phyloP scores from a whole-genome alignment of 2,329 filamentous ascomycete genomes.

The Pseudocercospora ulei region DNA sequence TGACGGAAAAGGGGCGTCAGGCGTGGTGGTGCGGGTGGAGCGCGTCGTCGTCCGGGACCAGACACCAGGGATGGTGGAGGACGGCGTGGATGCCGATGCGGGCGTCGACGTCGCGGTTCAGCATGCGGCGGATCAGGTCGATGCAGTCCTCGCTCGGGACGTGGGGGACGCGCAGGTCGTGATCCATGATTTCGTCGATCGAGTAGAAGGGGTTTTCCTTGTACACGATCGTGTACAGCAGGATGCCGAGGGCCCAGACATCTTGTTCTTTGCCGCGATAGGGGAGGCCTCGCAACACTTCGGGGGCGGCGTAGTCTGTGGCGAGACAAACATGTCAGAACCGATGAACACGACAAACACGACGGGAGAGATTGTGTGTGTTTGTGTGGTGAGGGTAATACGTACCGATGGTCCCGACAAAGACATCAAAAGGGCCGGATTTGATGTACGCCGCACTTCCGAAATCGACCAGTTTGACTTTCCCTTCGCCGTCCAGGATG shows the following conservation, averaged over 20 bases:
- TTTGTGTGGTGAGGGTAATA: slow-evolving; percentile 14
- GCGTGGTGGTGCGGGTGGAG: too few relatives aligned
- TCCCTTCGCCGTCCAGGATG: slow-evolving; percentile 85
- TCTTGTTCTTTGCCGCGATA: slow-evolving; percentile 97
- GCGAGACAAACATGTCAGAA: not conserved
- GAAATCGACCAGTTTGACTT: slow-evolving; percentile 96
- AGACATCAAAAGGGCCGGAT: slow-evolving; percentile 95
- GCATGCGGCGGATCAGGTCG: slow-evolving; percentile 81
- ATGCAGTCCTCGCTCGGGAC: slow-evolving; percentile 85
- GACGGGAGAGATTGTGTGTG: too few relatives aligned
- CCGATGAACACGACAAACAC: too few relatives aligned
- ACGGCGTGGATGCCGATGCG: slow-evolving; percentile 82
- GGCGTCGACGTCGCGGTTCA: slow-evolving; percentile 75
- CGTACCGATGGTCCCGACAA: slow-evolving; percentile 95
- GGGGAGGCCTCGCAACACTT: slow-evolving; percentile 82
- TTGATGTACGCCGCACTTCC: slow-evolving; percentile 97
- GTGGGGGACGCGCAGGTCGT: slow-evolving; percentile 82
- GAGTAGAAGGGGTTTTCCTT: slow-evolving; percentile 99
- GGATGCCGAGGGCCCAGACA: slow-evolving; percentile 92
- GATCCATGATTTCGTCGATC: slow-evolving; percentile 98
- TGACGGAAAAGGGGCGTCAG: slow-evolving; percentile 1
- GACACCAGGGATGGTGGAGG: slow-evolving; percentile 76
- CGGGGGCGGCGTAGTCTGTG: slow-evolving; percentile 92
- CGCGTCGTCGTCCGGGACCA: slow-evolving; percentile 24
- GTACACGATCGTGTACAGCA: slow-evolving; percentile 97